Base-by-base conservation (phyloP, 768 basidiomycete species). In the Nidularia pulvinata region DNA sequence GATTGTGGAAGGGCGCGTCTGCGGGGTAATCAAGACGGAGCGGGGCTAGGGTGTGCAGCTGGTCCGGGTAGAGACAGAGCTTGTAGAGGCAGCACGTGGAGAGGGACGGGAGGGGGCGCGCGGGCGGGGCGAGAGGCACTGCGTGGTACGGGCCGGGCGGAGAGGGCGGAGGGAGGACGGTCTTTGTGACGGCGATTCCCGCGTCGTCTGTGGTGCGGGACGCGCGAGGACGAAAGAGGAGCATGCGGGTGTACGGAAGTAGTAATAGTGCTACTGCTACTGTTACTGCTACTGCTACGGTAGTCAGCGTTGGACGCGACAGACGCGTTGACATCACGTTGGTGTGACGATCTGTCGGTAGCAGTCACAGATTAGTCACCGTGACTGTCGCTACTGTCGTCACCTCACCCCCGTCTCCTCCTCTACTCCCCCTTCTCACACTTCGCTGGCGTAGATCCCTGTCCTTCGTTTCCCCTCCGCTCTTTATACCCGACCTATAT, bases 51-150 rank as follows among this genome's bases (percentile, higher is more conserved):
- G 68, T 70, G 46, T 75, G 74, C 57, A 50, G 59, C 52, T 80
- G 69, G 57, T 85, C 80, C 0, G 83, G 73, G 56, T 67, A 69
- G 9, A 66, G 62, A 5, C 71, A 64, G 35, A 88, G 73, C 14
- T 57, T 62, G 47, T 62, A 65, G 14, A 89, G 60, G 59, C 83
- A 86, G 52, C 86, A 69, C 52, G 73, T 73, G 33, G 74, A 59
- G 43, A 90, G 77, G 3, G 86, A 77, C 1, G 85, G 86, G 42
- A 82, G 64, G 57, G 66, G 64, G 39, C 51, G 43, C 19, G 45
- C 42, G 13, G 14, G 46, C 7, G 50, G 30, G 48, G 57, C 22
- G 51, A 52, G 50, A 33, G 22, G n/a, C 46, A 47, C 16, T 36
- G 44, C 6, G 39, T 13, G 46, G 55, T 68, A 69, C 3, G 65